phyloP scores from a whole-genome alignment of 2,329 filamentous ascomycete genomes.

The Pseudocercospora musae region DNA sequence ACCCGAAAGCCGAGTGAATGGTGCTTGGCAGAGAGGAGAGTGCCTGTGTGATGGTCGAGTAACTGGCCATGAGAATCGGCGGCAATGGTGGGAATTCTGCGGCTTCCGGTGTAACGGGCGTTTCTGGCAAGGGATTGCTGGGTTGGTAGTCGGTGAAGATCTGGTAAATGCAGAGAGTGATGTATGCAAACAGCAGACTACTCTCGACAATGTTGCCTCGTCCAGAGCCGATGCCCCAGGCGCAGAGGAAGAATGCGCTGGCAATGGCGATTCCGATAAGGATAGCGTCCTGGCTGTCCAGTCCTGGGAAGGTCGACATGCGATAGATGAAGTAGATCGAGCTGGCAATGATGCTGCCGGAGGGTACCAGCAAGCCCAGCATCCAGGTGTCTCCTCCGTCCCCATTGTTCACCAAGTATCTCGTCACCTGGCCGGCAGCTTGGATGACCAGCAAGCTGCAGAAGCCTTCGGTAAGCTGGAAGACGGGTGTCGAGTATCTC shows the following conservation, averaged over 20 bases:
- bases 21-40: slow-evolving; percentile 79
- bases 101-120: slow-evolving; percentile 53
- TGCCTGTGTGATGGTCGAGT: slow-evolving; percentile 83
- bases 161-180: slow-evolving; percentile 98
- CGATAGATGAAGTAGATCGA: slow-evolving; percentile 96
- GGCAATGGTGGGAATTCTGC: slow-evolving; percentile 93
- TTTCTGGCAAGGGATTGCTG: slow-evolving; percentile 51
- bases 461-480: slow-evolving; percentile 93
- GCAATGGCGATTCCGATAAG: slow-evolving; percentile 91
- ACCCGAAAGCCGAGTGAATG: slow-evolving; percentile 77
- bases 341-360: slow-evolving; percentile 87
- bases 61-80: slow-evolving; percentile 97
- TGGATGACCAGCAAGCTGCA: slow-evolving; percentile 96
- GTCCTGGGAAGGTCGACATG: slow-evolving; percentile 87
- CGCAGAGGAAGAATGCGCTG: slow-evolving; percentile 85
- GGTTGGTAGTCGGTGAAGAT: slow-evolving; percentile 98
- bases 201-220: slow-evolving; percentile 94
- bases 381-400: slow-evolving; percentile 96
- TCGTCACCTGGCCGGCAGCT: slow-evolving; percentile 86
- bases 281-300: slow-evolving; percentile 86
- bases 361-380: slow-evolving; percentile 83
- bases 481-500: slow-evolving; percentile 87
- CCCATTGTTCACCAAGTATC: slow-evolving; percentile 84
- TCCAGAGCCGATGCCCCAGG: slow-evolving; percentile 90
- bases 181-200: slow-evolving; percentile 90